These are phyloP conservation scores for Saccharum officinarum DNA, from an alignment of 176 grass and related monocot species.

Conservation along the genomic window DNA sequence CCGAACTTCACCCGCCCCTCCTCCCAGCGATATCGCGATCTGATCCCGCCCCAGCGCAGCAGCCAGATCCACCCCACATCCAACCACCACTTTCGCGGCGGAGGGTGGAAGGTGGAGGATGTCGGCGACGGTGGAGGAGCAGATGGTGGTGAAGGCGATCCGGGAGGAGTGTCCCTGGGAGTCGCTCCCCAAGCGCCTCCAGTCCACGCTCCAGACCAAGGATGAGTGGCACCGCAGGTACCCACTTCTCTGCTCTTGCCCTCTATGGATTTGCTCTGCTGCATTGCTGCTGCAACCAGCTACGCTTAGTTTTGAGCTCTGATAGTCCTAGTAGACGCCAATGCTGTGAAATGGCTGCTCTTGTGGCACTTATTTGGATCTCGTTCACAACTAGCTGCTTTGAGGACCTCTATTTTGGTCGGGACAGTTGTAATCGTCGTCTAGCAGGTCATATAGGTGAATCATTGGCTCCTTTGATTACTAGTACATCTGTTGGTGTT, in stretches of 20 bases:
- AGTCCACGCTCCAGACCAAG: conserved; percentile 62
- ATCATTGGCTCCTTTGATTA: background rate
- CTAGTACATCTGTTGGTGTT: background rate
- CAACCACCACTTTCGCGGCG: conserved; percentile 1
- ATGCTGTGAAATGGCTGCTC: conserved; percentile 8
- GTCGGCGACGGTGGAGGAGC: conserved; percentile 75
- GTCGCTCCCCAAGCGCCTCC: conserved; percentile 85
- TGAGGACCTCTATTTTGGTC: conserved; percentile 2
- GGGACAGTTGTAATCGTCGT: background rate
- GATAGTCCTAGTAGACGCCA: background rate
- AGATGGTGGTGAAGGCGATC: conserved; percentile 89
- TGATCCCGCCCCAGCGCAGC: conserved; percentile 11
- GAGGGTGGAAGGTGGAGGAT: conserved; percentile 31
- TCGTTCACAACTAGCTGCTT: conserved; percentile 20
- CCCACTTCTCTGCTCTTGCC: no score
- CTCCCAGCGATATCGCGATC: conserved; percentile 36
- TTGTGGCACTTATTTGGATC: conserved; percentile 19
- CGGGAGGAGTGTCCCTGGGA: conserved; percentile 89
- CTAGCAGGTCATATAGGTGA: conserved; percentile 4
- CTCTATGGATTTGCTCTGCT: conserved; percentile 25
- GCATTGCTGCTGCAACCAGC: background rate
- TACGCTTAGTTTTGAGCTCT: conserved; percentile 5
- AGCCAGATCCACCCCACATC: conserved; percentile 39
- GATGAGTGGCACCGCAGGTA: conserved; percentile 97
- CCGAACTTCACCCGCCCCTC: background rate